Evolutionary conservation across 805 yeast species (phyloP), one percentile per base, ranked within the genome.

Genomic region (Wickerhamomyces bisporus): DNA sequence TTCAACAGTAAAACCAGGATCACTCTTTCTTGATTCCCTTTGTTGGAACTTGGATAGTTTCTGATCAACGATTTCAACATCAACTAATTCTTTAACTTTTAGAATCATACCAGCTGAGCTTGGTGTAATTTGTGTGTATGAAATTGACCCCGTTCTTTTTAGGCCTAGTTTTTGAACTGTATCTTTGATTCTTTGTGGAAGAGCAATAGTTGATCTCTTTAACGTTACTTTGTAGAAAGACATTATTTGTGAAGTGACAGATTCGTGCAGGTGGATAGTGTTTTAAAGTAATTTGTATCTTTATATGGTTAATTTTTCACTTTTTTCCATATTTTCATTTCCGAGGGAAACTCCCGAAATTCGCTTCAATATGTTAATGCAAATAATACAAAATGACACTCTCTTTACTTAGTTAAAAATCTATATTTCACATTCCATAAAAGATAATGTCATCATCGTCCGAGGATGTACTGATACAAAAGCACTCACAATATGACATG

Each of bases 81-180:
- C 75, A 8, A 91, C 89, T 40, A 91, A 68, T 60, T 91, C 97
- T 61, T 91, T 91, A 32, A 91, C 86, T 42, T 73, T 68, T 24
- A 86, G 77, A 40, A 91, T 71, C 68, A 81, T 79, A 60, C 95
- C 96, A 3, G 98, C 96, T 42, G 81, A 75, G 25, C 81, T 75
- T 13, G 94, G 88, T 11, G 82, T 71, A 4, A 85, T 86, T 33
- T 65, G 63, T 52, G 79, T 89, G 62, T 82, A 89, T 3, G 78
- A 80, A 2, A 81, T 74, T 28, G 80, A 79, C 37, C 89, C 86
- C 50, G 93, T 77, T 51, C 71, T 77, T 38, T 70, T 74, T 37
- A 91, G 74, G 0, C 98, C 98, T 43, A 91, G 67, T 7, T 83
- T 72, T 41, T 71, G 64, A 20, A 86, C 76, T 8, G 88, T 79